Conservation (phyloP, 164 flowering plant genomes). For the Saururus chinensis region DNA sequence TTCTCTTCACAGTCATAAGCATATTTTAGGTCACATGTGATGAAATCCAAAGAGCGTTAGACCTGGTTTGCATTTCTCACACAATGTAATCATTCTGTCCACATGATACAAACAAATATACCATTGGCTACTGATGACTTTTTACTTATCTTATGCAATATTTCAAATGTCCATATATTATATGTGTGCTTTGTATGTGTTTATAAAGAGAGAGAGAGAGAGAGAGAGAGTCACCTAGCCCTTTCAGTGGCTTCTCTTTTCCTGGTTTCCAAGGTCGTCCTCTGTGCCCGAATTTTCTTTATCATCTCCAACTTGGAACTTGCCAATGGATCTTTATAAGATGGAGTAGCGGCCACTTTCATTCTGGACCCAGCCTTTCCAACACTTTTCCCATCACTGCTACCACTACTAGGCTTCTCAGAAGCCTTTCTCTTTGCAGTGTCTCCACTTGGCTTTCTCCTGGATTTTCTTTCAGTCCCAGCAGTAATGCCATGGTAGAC, state of each 20-base stretch:
- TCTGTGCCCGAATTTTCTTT: constrained; percentile 70
- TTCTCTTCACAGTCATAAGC: not conserved
- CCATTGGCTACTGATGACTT: no score
- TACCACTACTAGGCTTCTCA: constrained; percentile 4
- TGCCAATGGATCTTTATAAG: constrained; percentile 70
- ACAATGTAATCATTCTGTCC: not conserved
- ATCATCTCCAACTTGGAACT: constrained; percentile 79
- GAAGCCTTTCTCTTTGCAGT: constrained; percentile 17
- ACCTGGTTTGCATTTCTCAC: not conserved
- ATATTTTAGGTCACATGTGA: not conserved
- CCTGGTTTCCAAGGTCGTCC: constrained; percentile 47
- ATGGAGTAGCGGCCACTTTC: constrained; percentile 31
- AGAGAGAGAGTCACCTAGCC: constrained; percentile 53
- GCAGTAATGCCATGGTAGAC: constrained; percentile 49
- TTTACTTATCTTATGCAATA: no score
- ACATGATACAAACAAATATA: not conserved
- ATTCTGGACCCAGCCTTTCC: constrained; percentile 8
- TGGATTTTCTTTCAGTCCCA: constrained; percentile 45
- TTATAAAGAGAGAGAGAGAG: not conserved
- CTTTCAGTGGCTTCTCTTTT: constrained; percentile 58
- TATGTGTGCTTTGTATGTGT: not conserved
- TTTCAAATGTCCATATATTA: no score
- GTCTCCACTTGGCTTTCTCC: constrained; percentile 32
- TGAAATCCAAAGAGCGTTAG: not conserved
- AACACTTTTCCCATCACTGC: constrained; percentile 13